Base-by-base conservation (phyloP, 2,329 filamentous ascomycete species). In the Aureobasidium sp. region DNA sequence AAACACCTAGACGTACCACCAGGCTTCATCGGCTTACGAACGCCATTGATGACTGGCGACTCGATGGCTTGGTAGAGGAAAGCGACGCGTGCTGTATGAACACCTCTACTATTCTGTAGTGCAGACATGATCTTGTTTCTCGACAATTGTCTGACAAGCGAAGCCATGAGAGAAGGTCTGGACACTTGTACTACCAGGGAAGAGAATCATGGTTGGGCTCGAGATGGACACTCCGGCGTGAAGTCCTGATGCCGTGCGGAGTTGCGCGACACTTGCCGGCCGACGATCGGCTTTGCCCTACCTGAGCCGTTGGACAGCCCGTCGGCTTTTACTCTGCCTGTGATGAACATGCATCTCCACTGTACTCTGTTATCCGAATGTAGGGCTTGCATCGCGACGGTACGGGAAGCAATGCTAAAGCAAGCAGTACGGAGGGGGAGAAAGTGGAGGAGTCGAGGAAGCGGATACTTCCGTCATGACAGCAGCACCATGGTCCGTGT, bases 21-120 rank as follows among this genome's bases (percentile, higher is more conserved):
- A 15, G 79, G 79, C 62, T 82, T 82, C 66, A 72, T 76, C 1
- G 79, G 79, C 63, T 82, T 83, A 17, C 70, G 71, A 3, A 78
- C 74, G 1, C 79, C 79, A 60, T 79, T 76, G 53, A 81, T 77
- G 4, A 78, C 37, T 0, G 80, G 79, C 4, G 78, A 76, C 2
- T 79, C 74, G 49, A 80, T 72, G 4, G 73, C 77, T 67, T 82
- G 79, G 60, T 78, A 78, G 1, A 82, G 67, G 0, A 81, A 72
- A 5, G 79, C 79, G 2, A 82, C 74, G 29, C 69, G 68, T 11
- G 52, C 44, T 15, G 42, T 60, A 29, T 42, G 36, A 7, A 52
- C 49, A 25, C 49, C 20, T 39, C 44, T 47, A 25, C 49, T 52
- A 11, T 52, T 39, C 25, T 42, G 15, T 9, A 55, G 12, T 20